Evolutionary conservation across 2,329 filamentous ascomycete genomes (phyloP).

Genomic region (Coleophoma crateriformis): DNA sequence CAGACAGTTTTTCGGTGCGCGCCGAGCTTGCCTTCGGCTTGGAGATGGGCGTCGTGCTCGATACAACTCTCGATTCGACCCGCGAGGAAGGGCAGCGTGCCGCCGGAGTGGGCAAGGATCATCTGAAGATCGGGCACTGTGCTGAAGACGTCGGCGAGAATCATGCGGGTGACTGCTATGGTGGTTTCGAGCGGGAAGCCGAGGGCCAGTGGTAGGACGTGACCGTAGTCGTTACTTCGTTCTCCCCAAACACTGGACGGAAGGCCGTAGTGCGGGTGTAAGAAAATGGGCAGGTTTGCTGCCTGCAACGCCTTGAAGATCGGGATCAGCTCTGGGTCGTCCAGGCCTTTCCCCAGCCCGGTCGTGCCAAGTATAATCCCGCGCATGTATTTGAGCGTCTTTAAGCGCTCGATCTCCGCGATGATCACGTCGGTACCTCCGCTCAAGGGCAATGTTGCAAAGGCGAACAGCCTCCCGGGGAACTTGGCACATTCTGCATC

Average conservation of each 20-base stretch:
- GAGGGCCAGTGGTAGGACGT: slow-evolving; percentile 78
- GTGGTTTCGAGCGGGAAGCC: slow-evolving; percentile 93
- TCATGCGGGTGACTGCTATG: slow-evolving; percentile 83
- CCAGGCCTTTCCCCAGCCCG: slow-evolving; percentile 73
- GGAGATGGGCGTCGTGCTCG: slow-evolving; percentile 72
- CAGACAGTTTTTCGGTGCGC: slow-evolving; percentile 47
- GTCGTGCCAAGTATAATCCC: slow-evolving; percentile 88
- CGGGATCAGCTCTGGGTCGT: slow-evolving; percentile 68
- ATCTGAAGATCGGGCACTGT: slow-evolving; percentile 63
- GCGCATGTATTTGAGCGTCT: slow-evolving; percentile 59
- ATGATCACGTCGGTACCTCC: slow-evolving; percentile 58
- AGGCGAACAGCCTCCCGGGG: slow-evolving; percentile 70
- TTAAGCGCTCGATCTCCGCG: slow-evolving; percentile 58
- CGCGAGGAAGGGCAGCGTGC: slow-evolving; percentile 82
- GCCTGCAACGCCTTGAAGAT: slow-evolving; percentile 67
- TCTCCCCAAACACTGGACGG: slow-evolving; percentile 76
- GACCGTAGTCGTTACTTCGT: slow-evolving; percentile 68
- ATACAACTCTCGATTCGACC: slow-evolving; percentile 87
- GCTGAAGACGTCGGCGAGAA: slow-evolving; percentile 81
- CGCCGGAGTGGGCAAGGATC: slow-evolving; percentile 81
- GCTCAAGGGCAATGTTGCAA: slow-evolving; percentile 75
- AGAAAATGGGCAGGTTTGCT: slow-evolving; percentile 63
- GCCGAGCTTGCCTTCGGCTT: slow-evolving; percentile 52
- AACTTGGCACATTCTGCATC: slow-evolving; percentile 62
- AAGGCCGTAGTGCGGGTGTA: slow-evolving; percentile 90